phyloP scores from a whole-genome alignment of 768 basidiomycete species.

The Pleurotus tuber-regium region DNA sequence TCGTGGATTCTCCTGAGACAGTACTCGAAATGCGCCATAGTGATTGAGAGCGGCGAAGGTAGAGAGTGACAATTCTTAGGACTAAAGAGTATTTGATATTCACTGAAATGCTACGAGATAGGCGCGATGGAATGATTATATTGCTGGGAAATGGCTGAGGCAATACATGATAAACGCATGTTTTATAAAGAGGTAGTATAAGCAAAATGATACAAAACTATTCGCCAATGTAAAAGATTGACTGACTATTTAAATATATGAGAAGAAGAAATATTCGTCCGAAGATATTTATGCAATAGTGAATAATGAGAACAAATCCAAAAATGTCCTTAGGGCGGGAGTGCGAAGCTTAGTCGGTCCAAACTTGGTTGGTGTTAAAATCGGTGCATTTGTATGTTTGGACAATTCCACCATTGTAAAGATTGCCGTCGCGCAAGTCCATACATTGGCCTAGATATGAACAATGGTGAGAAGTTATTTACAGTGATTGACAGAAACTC shows the following conservation, averaged over 20 bases:
- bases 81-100: too few species aligned
- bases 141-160: too few species aligned
- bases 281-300: neutral
- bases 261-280: neutral
- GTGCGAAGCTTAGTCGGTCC: neutral
- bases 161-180: too few species aligned
- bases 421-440: neutral
- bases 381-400: slow-evolving; percentile 4
- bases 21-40: too few species aligned
- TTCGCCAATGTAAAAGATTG: neutral
- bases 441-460: neutral
- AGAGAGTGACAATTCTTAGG: too few species aligned
- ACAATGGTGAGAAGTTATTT: neutral
- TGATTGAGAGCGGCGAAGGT: too few species aligned
- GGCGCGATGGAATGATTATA: too few species aligned
- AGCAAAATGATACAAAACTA: neutral
- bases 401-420: neutral
- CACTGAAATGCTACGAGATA: too few species aligned
- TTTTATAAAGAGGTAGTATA: too few species aligned
- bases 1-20: too few species aligned
- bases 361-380: slow-evolving; percentile 3
- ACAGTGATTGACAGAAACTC: neutral
- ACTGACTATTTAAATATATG: neutral
- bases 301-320: neutral
- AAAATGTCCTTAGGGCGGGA: neutral